These are phyloP conservation scores for Huntiella savannae DNA, from an alignment of 2,329 filamentous ascomycete genomes.

Conservation along the genomic window DNA sequence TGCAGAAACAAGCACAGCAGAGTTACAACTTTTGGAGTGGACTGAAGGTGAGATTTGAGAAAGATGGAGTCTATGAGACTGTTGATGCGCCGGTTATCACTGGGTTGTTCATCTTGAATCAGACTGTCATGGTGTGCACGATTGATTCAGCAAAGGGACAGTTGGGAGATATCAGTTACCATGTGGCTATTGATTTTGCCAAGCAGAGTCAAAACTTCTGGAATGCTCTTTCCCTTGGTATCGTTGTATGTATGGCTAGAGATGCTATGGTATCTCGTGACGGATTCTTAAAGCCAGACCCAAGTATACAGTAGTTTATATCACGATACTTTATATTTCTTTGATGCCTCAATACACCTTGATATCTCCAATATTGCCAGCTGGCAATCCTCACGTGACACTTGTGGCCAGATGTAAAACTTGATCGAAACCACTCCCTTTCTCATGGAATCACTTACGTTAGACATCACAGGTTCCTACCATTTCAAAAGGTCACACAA, in stretches of 20 bases:
- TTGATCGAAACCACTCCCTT: too few species aligned
- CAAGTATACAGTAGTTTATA: too few species aligned
- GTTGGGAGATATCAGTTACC: constrained; percentile 22
- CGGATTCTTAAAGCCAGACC: constrained; percentile 1
- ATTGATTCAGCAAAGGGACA: constrained; percentile 21
- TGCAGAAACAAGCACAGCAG: constrained; percentile 19
- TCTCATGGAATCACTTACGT: too few species aligned
- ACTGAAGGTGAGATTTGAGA: neutral
- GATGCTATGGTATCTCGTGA: constrained; percentile 8
- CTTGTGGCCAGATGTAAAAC: too few species aligned
- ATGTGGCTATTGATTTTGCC: constrained; percentile 23
- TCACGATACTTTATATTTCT: too few species aligned
- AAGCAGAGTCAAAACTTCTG: constrained; percentile 24
- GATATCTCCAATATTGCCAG: too few species aligned
- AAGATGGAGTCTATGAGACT: neutral
- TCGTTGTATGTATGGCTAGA: constrained; percentile 12
- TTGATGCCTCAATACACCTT: too few species aligned
- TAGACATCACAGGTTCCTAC: too few species aligned
- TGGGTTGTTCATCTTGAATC: constrained; percentile 24
- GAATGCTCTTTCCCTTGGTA: constrained; percentile 25
- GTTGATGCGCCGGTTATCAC: constrained; percentile 23
- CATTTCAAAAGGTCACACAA: too few species aligned
- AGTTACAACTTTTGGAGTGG: constrained; percentile 21
- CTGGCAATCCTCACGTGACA: too few species aligned
- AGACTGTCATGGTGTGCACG: constrained; percentile 22